phyloP scores from a whole-genome alignment of 164 flowering plant genomes.

The Liriodendron chinense region DNA sequence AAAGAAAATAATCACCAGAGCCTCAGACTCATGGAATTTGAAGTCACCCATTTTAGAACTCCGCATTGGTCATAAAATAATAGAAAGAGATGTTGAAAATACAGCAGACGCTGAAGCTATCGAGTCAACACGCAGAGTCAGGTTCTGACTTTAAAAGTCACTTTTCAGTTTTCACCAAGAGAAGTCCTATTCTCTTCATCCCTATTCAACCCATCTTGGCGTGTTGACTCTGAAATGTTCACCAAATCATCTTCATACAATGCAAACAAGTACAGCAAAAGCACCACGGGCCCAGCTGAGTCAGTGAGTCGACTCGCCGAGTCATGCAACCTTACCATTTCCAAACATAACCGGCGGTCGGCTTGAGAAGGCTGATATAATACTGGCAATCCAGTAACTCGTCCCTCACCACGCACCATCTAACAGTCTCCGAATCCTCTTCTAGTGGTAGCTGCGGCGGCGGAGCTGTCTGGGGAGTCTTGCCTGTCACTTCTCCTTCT shows the following conservation, averaged over 20 bases:
- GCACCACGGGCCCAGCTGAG: neutral
- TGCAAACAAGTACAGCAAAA: neutral
- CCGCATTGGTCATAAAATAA: too few relatives aligned
- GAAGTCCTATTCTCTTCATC: too few relatives aligned
- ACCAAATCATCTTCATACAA: too few relatives aligned
- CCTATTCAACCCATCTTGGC: neutral
- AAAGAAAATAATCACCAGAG: neutral
- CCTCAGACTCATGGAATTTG: neutral
- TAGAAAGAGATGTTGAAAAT: neutral
- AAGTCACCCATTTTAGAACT: neutral
- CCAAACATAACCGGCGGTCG: constrained; percentile 13
- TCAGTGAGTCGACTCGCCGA: neutral
- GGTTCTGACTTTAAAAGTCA: neutral
- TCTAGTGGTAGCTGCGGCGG: neutral
- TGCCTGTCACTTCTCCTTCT: neutral
- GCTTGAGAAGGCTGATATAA: constrained; percentile 11
- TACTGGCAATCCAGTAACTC: constrained; percentile 19
- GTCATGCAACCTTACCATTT: constrained; percentile 15
- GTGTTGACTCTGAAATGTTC: neutral
- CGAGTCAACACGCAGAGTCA: neutral
- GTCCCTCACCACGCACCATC: constrained; percentile 20
- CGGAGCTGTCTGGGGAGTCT: neutral
- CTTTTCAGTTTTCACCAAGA: neutral
- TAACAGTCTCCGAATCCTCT: constrained; percentile 7
- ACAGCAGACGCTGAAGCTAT: neutral